Percentiles rank a stretch among this genome's conserved stretches.
These are phyloP conservation scores for Ophiostoma novo-ulmi DNA, from an alignment of 2,329 filamentous ascomycete genomes.

Conservation along the genomic window DNA sequence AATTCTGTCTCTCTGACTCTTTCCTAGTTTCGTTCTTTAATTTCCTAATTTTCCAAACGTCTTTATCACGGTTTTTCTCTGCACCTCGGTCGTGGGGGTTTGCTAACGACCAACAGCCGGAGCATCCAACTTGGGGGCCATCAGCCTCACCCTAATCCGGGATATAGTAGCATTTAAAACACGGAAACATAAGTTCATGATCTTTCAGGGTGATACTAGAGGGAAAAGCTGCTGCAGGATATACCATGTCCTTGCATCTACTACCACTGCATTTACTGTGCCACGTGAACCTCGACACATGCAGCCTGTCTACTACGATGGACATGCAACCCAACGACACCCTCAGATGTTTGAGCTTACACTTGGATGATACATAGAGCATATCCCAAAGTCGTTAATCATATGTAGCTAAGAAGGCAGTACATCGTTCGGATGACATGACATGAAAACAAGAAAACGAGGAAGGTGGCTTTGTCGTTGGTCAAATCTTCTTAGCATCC, in stretches of 20 bases:
- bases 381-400: no score
- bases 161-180: not conserved
- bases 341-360: not conserved
- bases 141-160: conserved; percentile 1
- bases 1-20: not conserved
- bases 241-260: not conserved
- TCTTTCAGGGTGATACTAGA: not conserved
- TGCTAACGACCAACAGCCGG: not conserved
- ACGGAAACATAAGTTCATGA: not conserved
- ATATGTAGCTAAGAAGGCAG: not conserved
- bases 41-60: not conserved
- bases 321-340: not conserved
- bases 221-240: no score
- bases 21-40: not conserved
- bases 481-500: no score
- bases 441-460: no score
- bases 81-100: not conserved
- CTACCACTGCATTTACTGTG: not conserved
- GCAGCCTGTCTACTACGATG: not conserved
- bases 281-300: not conserved
- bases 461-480: no score
- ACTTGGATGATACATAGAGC: not conserved
- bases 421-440: not conserved
- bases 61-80: not conserved
- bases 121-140: not conserved